Conservation (phyloP, 768 basidiomycete genomes). For the Ramaria sp. region DNA sequence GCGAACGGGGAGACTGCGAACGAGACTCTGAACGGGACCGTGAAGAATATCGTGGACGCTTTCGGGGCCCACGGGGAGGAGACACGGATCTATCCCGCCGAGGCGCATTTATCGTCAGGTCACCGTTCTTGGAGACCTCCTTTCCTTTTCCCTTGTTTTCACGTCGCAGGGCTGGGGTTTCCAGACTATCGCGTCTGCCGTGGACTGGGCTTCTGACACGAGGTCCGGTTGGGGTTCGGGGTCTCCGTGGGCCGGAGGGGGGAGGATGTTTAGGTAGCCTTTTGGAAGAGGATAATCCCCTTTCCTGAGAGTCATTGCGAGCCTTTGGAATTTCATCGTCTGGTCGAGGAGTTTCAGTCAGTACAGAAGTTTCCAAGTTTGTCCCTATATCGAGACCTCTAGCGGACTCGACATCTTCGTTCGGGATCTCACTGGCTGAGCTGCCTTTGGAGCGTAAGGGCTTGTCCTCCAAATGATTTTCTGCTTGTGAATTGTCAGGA, state of each 20-base stretch:
- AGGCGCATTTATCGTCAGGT: neutral
- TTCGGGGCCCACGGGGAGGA: neutral
- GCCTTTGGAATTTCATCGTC: no score
- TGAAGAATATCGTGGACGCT: neutral
- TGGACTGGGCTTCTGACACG: neutral
- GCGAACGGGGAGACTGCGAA: neutral
- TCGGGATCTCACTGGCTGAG: neutral
- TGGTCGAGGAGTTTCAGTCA: neutral
- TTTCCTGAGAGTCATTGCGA: neutral
- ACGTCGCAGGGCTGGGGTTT: neutral
- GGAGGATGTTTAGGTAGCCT: neutral
- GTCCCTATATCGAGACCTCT: neutral
- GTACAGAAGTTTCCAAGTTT: neutral
- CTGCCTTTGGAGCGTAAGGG: neutral
- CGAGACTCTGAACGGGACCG: neutral
- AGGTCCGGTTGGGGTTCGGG: conserved; percentile 4
- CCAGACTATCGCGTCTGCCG: neutral
- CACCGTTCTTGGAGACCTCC: neutral
- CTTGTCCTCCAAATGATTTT: neutral
- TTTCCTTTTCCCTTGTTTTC: conserved; percentile 5
- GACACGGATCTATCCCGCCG: neutral
- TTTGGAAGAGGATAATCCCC: neutral
- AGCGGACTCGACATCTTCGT: neutral
- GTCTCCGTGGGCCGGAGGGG: neutral
- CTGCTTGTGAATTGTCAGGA: neutral